Evolutionary conservation across 192 early-diverging fungal species (phyloP), one percentile per base, ranked within the genome.

Genomic region (Helicostylum pulchrum): DNA sequence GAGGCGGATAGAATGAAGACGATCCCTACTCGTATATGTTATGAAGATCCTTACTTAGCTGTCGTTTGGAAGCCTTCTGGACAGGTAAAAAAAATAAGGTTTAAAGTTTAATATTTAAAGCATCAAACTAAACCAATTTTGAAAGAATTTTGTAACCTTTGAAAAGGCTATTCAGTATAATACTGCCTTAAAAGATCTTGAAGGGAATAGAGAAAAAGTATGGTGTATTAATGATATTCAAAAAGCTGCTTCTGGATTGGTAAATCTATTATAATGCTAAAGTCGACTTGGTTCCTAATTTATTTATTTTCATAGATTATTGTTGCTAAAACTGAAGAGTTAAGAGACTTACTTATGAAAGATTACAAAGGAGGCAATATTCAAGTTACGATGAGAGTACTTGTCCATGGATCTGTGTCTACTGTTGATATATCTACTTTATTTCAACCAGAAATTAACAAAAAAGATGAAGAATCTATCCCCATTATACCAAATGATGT

Each of bases 11-110:
- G 77, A 0, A 67, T 85, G 47, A 77, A 74, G 9, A 70, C 54
- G 6, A 60, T 86, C 12, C 77, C 78, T 15, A 61, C 86, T 2
- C 66, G 74, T 31, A 53, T 89, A 20, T 65, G 60, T 0, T 80
- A 86, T 54, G 62, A 79, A 39, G 87, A 89, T 46, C 61, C 77
- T 0, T 74, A 83, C 14, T 49, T 89, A 7, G 80, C 71, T 6
- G 74, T 89, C 8, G 61, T 84, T 17, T 66, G 80, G 50, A 87
- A 89, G 58, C 77, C 83, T n/a, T 79, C 85, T 0, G 86, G 86
- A 4, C 72, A 70, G 43, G 68, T 70, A 64, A 19, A 30, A 68
- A 67, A 30, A 71, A 26, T 26, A 26, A 26, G 65, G 64, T 43
- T 14, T 58, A 52, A 23, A 56, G 8, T 30, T 19, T 39, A 17